These are phyloP conservation scores for Priceomyces fermenticarens DNA, from an alignment of 805 yeast genomes.

Conservation along the genomic window DNA sequence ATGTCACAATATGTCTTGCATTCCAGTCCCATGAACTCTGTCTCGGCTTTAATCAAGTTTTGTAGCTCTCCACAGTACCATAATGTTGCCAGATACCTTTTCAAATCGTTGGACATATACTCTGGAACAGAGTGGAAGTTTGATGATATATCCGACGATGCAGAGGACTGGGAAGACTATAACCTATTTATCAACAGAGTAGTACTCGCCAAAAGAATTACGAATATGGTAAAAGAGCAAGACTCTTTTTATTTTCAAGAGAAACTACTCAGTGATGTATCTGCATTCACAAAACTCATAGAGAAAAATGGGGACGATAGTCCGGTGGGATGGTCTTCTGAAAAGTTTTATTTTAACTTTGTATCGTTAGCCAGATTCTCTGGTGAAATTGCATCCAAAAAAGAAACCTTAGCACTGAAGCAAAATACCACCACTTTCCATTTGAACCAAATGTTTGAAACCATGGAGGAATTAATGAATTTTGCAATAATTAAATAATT, in stretches of 20 bases:
- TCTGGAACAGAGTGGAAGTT: neutral
- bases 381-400: neutral
- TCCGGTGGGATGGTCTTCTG: slow-evolving; percentile 14
- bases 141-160: neutral
- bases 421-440: neutral
- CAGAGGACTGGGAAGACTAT: slow-evolving; percentile 2
- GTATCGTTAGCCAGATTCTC: slow-evolving; percentile 1
- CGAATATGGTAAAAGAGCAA: neutral
- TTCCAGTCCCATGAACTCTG: no score
- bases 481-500: neutral
- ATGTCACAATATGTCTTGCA: no score
- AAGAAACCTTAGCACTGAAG: neutral
- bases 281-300: slow-evolving; percentile 1
- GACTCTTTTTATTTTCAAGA: slow-evolving; percentile 1
- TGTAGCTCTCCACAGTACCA: no score
- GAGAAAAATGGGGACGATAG: slow-evolving; percentile 8
- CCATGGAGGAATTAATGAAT: neutral
- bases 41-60: no score
- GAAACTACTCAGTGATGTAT: neutral
- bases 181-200: slow-evolving; percentile 2
- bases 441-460: slow-evolving; percentile 1
- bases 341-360: slow-evolving; percentile 7
- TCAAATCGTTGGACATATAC: neutral
- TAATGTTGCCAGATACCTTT: neutral
- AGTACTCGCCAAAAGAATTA: neutral